Conservation (phyloP, 2,329 filamentous ascomycete genomes). For the Dactylellina cionopaga region DNA sequence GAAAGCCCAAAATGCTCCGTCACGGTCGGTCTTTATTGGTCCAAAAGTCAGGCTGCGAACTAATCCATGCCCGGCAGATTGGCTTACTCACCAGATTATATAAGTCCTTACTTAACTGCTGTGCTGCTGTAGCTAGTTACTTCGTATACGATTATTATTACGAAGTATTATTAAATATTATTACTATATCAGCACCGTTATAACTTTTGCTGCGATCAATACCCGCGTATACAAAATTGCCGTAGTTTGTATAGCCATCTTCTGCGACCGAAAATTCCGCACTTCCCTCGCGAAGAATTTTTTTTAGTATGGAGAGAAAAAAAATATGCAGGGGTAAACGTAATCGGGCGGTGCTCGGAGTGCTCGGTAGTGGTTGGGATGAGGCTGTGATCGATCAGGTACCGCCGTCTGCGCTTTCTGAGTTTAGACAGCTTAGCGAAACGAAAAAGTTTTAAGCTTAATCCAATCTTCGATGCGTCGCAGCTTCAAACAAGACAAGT, state of each 20-base stretch:
- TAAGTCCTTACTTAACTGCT: too few species aligned
- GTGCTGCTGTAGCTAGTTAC: too few species aligned
- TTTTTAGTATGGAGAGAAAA: too few species aligned
- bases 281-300: too few species aligned
- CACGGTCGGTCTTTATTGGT: not conserved
- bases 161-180: too few species aligned
- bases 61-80: constrained; percentile 6
- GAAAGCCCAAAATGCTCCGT: not conserved
- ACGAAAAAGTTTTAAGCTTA: constrained; percentile 50
- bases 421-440: constrained; percentile 18
- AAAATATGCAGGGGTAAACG: constrained; percentile 40
- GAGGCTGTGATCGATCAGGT: constrained; percentile 25
- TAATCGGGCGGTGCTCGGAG: constrained; percentile 36
- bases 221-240: too few species aligned
- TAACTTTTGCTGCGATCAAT: too few species aligned
- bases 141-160: too few species aligned
- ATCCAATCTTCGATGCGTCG: constrained; percentile 27
- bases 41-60: not conserved
- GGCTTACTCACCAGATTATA: too few species aligned
- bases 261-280: too few species aligned
- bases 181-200: too few species aligned
- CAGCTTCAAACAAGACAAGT: constrained; percentile 21
- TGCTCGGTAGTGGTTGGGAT: not conserved
- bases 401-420: constrained; percentile 18
- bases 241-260: too few species aligned